Percentiles rank a stretch among this genome's conserved stretches.
Conservation (phyloP, 208 protist genomes). For the Acanthamoeba pearcei region DNA sequence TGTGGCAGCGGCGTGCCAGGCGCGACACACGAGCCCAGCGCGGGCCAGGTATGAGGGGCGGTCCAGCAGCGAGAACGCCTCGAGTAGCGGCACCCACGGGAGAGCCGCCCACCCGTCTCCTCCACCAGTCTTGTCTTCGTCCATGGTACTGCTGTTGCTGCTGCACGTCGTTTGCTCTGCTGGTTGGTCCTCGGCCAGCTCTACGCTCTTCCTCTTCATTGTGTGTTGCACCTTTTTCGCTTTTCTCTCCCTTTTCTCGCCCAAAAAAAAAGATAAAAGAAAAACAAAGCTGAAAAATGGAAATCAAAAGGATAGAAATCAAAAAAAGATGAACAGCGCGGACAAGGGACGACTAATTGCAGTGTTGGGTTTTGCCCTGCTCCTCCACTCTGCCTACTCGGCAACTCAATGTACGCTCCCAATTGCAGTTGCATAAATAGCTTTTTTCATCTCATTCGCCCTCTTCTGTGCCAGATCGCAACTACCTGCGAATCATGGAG, state of each 20-base stretch:
- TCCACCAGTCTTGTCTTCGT: not conserved
- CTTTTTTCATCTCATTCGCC: not conserved
- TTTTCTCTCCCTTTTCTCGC: not conserved
- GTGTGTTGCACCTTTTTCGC: not conserved
- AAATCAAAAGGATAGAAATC: not conserved
- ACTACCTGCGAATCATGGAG: conserved; percentile 58
- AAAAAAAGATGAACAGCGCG: not conserved
- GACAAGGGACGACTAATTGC: conserved; percentile 22
- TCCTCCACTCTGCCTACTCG: conserved; percentile 13
- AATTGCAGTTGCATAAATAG: not conserved
- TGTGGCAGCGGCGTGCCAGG: not conserved
- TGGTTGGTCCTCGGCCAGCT: not conserved
- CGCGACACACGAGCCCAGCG: not conserved
- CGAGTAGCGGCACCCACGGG: not conserved
- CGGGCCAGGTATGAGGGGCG: not conserved
- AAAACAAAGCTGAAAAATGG: not conserved
- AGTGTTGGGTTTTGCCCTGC: not conserved
- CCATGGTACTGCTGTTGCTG: not conserved
- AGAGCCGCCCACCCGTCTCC: not conserved
- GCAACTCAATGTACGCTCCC: conserved; percentile 30
- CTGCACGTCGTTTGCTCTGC: not conserved
- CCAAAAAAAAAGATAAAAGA: not conserved
- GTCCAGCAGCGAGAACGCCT: conserved; percentile 9
- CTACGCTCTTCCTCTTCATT: not conserved
- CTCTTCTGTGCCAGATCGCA: not conserved